Conservation (phyloP, 1,139 yeast species). For the Fermentozyma sake region DNA sequence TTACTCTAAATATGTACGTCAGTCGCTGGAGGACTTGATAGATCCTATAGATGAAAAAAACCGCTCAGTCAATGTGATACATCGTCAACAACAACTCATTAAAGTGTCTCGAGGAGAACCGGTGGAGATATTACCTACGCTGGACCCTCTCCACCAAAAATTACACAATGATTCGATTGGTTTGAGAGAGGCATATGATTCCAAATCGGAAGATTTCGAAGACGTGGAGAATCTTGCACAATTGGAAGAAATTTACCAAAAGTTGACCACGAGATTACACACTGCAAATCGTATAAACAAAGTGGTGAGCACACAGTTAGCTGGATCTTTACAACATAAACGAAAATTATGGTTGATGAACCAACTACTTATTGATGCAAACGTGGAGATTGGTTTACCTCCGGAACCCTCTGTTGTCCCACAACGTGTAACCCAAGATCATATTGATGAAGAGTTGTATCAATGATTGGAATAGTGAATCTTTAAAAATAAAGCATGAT, state of each 20-base stretch:
- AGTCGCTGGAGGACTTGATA: constrained; percentile 5
- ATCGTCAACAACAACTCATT: constrained; percentile 11
- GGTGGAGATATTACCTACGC: constrained; percentile 3
- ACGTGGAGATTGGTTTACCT: constrained; percentile 37
- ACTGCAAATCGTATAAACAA: constrained; percentile 51
- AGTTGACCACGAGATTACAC: constrained; percentile 15
- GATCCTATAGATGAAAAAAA: constrained; percentile 6
- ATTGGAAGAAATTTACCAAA: constrained; percentile 17
- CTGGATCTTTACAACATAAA: constrained; percentile 30
- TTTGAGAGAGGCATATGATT: constrained; percentile 5
- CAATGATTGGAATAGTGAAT: too few relatives aligned
- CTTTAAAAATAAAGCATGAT: too few relatives aligned
- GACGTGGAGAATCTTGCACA: constrained; percentile 13
- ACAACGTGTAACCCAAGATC: constrained; percentile 25
- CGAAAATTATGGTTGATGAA: constrained; percentile 51
- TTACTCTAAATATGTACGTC: constrained; percentile 23
- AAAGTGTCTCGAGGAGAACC: constrained; percentile 6
- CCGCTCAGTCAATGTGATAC: constrained; percentile 9
- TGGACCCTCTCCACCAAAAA: constrained; percentile 5
- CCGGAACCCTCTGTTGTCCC: constrained; percentile 14
- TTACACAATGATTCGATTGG: constrained; percentile 5
- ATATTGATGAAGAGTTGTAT: constrained; percentile 26
- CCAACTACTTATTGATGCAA: constrained; percentile 53
- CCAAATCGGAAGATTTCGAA: constrained; percentile 11
- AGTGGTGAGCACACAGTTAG: constrained; percentile 40